These are phyloP conservation scores for Penicillium angulare DNA, from an alignment of 495 filamentous ascomycete species.

Conservation along the genomic window DNA sequence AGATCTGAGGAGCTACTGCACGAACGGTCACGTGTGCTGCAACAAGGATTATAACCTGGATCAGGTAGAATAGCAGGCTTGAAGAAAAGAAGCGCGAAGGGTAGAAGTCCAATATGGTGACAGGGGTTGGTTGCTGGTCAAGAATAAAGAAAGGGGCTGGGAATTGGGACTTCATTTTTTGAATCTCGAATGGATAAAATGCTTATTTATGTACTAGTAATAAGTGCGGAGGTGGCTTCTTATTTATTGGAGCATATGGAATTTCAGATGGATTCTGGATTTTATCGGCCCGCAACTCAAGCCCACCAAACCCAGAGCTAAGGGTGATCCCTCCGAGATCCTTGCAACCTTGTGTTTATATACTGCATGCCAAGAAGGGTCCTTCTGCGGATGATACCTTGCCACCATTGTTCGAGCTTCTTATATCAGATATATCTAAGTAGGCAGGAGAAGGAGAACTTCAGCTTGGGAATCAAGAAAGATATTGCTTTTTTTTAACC, in stretches of 20 bases:
- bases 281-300: neutral
- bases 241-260: neutral
- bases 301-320: neutral
- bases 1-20: constrained; percentile 1
- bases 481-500: constrained; percentile 15
- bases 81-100: no score
- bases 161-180: no score
- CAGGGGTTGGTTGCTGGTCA: neutral
- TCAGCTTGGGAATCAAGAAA: constrained; percentile 1
- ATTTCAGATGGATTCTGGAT: neutral
- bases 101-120: no score
- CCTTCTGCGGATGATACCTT: neutral
- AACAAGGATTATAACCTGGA: constrained; percentile 2
- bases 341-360: neutral
- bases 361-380: neutral
- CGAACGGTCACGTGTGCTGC: constrained; percentile 2
- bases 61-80: no score
- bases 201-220: no score
- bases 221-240: neutral
- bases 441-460: neutral
- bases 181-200: no score
- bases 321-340: constrained; percentile 1
- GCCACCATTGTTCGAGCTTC: neutral
- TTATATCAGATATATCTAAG: neutral
- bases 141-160: no score